Evolutionary conservation across 306 rosid species (phyloP), one percentile per base, ranked within the genome.

Genomic region (Corylus heterophylla): DNA sequence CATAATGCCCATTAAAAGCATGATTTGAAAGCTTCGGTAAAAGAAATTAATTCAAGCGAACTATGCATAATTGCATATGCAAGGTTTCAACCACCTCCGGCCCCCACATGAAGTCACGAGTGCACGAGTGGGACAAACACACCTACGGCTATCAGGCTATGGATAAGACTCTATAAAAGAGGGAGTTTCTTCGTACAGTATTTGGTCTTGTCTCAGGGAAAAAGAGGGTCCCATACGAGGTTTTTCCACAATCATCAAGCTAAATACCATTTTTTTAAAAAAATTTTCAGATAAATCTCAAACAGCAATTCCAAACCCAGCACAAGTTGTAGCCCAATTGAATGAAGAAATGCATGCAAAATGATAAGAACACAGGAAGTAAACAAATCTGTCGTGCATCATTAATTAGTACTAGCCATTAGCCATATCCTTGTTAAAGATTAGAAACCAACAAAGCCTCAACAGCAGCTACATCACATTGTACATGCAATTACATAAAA

Each of bases 401-500:
- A 69, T 49, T 59, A 56, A 69, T 49, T 59, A 48, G 51, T 35
- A 56, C 54, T 61, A 37, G 72, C 54, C 83, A 56, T 10, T 61
- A 37, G 72, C 54, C 83, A 56, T 6, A 48, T 64, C 85, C 64
- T 52, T 12, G 39, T 31, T 12, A 37, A 20, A 45, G 45, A 80
- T 67, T 56, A 71, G 75, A 82, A 71, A 67, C 69, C 75, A 84
- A 81, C 81, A 77, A 17, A 71, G 48, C 84, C 70, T 73, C 83
- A 81, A 56, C 9, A 11, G 25, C 83, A 64, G 59, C 81, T 64
- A 81, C 90, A 64, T 71, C 70, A 82, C 75, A 87, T 86, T 86
- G 81, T 87, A 86, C 94, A 88, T 12, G 25, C 81, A 75, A 78
- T 80, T 81, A 86, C 83, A 84, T 37, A 18, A 83, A 52, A 82